Evolutionary conservation across 2,329 filamentous ascomycete species (phyloP), one percentile per base, ranked within the genome.

Genomic region (Ascochyta koolunga): DNA sequence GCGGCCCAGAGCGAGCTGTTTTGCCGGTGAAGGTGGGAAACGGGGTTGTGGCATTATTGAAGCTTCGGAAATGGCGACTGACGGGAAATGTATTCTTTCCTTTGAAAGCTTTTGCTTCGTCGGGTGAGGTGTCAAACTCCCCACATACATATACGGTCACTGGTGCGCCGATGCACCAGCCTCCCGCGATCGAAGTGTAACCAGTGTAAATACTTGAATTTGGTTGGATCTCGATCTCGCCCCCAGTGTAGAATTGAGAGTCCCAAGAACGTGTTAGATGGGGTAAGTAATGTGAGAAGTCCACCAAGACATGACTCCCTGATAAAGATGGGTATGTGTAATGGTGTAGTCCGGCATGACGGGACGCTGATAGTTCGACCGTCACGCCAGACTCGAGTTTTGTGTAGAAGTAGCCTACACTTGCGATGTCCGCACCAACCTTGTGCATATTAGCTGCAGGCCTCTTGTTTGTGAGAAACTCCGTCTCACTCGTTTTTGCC

Each of bases 261-360:
- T 74, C 72, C 70, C 70, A 74, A 0, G 70, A 61, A 2, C 72
- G 62, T 5, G 62, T 71, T 6, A 62, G 62, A 42, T 73, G 62
- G 3, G 72, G 72, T 5, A 74, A 44, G 33, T 73, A 74, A 59
- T 83, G 83, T 38, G 81, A 79, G 10, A 79, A 65, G 53, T 82
- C 80, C 0, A 81, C 75, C 2, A 82, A 59, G 5, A 82, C 61
- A 25, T 80, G 76, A 11, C 72, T 75, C 5, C 75, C 73, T 2
- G 73, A 56, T n/a, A 51, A 33, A 21, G 61, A 48, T 0, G 79
- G 77, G 27, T 67, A 77, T 0, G 65, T 71, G 54, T 77, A 77
- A 35, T 69, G 70, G 18, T 75, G 58, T 2, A 76, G 43, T 5
- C 73, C 75, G 31, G 74, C 69, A 50, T 76, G 73, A n/a, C 72